Base-by-base conservation (phyloP, 2,329 filamentous ascomycete genomes). In the Ascochyta lentis region DNA sequence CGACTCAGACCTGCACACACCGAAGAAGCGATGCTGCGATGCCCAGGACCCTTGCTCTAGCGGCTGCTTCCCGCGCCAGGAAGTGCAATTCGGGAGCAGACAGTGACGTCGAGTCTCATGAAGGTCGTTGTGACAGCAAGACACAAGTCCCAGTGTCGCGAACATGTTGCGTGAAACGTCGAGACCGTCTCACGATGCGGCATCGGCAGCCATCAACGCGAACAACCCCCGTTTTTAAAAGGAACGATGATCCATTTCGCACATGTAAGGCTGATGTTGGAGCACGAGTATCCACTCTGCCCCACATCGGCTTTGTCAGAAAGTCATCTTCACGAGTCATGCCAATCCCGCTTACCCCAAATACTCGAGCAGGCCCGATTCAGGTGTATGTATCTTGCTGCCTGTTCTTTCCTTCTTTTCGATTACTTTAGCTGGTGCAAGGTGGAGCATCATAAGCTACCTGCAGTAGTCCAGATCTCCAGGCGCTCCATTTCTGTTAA, bases 241-340 rank as follows among this genome's bases (percentile, higher is more conserved):
- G 31, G 37, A 43, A 41, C 35, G 16, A 27, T 45, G 16, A 23
- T 31, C 43, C n/a, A 23, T 50, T 24, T 42, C 42, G 33, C 42
- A 37, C 37, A 31, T 43, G 47, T 56, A 56, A 56, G 53, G 53
- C 47, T 56, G 53, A 51, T 50, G 37, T 45, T 55, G 46, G 29
- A 47, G 35, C 15, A 34, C 1, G 10, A 13, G 15, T 26, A n/a
- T 34, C 54, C 39, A 57, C 39, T 19, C 1, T 3, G 45, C 39
- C 40, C 54, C 54, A 57, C 49, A 57, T 45, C 15, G 27, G 16
- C 24, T 53, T 52, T 49, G 49, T 53, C 49, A 53, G 49, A 45
- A 50, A 34, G 33, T 42, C 35, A 46, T 29, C 41, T 33, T 15
- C 26, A 19, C 47, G 47, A 56, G 53, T 56, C 53, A 56, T 29